Percentiles rank a stretch among this genome's conserved stretches.
These are phyloP conservation scores for Sanghuangporus baumii DNA, from an alignment of 1,284 basidiomycete species.

Conservation along the genomic window DNA sequence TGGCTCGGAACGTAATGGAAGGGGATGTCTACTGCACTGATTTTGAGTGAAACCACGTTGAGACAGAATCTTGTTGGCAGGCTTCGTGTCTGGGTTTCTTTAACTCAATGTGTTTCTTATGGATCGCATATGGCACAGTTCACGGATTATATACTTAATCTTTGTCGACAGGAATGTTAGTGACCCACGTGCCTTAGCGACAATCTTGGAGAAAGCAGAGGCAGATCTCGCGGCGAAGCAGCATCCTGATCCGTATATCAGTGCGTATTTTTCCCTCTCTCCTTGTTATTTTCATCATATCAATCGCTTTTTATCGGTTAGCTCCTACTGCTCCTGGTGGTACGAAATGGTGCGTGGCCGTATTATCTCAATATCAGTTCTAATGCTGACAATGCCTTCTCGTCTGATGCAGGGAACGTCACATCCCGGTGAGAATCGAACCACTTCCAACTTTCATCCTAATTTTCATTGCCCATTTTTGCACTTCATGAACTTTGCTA, in stretches of 20 bases:
- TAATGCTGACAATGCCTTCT: background rate
- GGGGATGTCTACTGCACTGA: too few species aligned
- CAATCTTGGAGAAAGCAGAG: conserved; percentile 81
- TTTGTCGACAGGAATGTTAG: conserved; percentile 65
- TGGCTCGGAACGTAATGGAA: background rate
- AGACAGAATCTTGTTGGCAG: too few species aligned
- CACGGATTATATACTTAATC: background rate
- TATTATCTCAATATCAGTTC: background rate
- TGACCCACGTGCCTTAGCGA: conserved; percentile 81
- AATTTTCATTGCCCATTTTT: background rate
- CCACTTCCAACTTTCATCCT: background rate
- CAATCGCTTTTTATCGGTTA: conserved; percentile 29
- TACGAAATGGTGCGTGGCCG: conserved; percentile 76
- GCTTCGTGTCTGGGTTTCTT: background rate
- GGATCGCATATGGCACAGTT: too few species aligned
- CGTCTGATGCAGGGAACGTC: conserved; percentile 18
- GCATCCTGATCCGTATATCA: conserved; percentile 90
- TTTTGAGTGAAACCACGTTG: too few species aligned
- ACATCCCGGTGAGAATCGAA: conserved; percentile 18
- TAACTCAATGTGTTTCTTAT: background rate
- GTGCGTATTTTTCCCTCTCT: conserved; percentile 45
- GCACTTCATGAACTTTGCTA: background rate
- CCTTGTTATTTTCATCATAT: conserved; percentile 15
- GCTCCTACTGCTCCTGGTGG: conserved; percentile 77
- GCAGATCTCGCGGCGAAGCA: conserved; percentile 57